Base-by-base conservation (phyloP, 2,329 filamentous ascomycete genomes). In the Alternaria ventricosa region DNA sequence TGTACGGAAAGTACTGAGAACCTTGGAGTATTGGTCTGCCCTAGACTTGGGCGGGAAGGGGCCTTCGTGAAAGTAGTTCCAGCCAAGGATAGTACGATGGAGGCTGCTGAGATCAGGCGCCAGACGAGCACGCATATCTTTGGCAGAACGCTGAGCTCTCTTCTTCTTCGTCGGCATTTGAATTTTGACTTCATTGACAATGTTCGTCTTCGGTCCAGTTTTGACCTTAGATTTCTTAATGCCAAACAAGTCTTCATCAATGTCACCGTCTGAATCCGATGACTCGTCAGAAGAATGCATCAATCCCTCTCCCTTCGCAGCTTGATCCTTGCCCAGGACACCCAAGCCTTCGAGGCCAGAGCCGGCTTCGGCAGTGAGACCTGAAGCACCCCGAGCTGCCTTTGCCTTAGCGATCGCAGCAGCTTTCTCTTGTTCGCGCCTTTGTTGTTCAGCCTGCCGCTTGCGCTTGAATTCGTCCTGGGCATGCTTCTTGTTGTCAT, bases 41-140 rank as follows among this genome's bases (percentile, higher is more conserved):
- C 88, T 90, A 6, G 86, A 85, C 61, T 86, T 87, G 0, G 96
- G 94, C 6, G 96, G 96, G 63, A 94, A 92, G 73, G 94, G 93
- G 27, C 94, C 93, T 49, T 89, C 84, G 74, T 97, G 92, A 79
- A 97, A 99, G 69, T 96, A 97, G 69, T 99, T 92, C 96, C 96
- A 99, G 60, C 91, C 88, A 4, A 99, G 87, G 55, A 99, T 93
- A 18, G 90, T 90, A 72, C 92, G 90, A 77, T 98, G 96, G 28
- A 99, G 82, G 15, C 88, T 86, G 41, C 93, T 91, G 81, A 99
- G 91, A 69, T 96, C 93, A 8, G 96, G 96, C 30, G 94, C 92
- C 63, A 99, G 85, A 66, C 96, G 91, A 67, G 96, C 95, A 71
- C 95, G 91, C 89, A 97, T 95, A 80, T 99, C 96, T 80, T 97